These are phyloP conservation scores for Pterulicium gracile DNA, from an alignment of 1,284 basidiomycete genomes.

Conservation along the genomic window DNA sequence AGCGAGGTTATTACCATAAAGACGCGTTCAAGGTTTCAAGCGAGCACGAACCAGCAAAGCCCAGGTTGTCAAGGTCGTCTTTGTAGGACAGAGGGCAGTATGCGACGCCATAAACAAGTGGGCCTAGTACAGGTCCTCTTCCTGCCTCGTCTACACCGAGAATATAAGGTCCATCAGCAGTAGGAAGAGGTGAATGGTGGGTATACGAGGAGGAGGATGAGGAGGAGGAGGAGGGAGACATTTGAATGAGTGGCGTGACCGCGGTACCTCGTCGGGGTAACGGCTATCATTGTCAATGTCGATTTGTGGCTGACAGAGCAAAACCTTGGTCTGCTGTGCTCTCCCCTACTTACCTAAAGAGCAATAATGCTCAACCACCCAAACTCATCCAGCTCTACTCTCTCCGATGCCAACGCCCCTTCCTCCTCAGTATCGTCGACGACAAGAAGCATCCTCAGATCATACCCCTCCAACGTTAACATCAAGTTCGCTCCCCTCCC, in stretches of 20 bases:
- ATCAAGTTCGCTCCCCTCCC: conserved; percentile 63
- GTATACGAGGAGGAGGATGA: conserved; percentile 51
- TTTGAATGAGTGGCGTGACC: not conserved
- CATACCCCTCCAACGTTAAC: conserved; percentile 14
- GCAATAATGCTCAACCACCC: not conserved
- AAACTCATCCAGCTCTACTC: not conserved
- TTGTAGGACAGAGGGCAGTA: conserved; percentile 82
- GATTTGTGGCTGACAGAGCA: not conserved
- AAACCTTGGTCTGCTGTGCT: not conserved
- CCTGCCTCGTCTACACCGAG: conserved; percentile 98
- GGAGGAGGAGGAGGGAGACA: too few relatives aligned
- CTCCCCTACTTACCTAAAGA: too few relatives aligned
- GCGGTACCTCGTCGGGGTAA: too few relatives aligned
- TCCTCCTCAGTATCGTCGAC: not conserved
- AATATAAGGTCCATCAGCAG: conserved; percentile 61
- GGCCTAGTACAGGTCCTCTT: conserved; percentile 87
- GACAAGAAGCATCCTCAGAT: not conserved
- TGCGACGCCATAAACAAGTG: conserved; percentile 91
- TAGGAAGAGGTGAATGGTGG: conserved; percentile 68
- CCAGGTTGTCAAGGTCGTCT: conserved; percentile 65
- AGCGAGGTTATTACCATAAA: not conserved
- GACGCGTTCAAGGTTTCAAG: too few relatives aligned
- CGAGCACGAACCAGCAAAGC: conserved; percentile 68
- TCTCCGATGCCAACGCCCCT: not conserved
- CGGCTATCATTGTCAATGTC: too few relatives aligned